phyloP scores from a whole-genome alignment of 306 rosid genomes.

The Medicago ruthenica region DNA sequence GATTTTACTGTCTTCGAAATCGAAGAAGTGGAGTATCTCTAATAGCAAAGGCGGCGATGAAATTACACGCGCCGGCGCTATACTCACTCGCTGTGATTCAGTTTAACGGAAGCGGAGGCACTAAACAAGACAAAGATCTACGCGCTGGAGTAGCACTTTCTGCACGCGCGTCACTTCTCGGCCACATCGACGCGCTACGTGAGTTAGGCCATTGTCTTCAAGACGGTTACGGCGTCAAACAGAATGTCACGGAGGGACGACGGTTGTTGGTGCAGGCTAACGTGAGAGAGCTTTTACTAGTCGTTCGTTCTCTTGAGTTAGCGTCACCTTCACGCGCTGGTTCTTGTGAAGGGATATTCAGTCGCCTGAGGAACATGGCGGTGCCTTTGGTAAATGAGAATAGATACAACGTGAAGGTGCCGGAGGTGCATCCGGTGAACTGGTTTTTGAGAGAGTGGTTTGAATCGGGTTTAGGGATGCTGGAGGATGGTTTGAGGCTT shows the following conservation, averaged over 20 bases:
- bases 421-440: constrained; percentile 69
- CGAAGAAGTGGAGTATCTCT: constrained; percentile 68
- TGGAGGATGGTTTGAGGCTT: constrained; percentile 53
- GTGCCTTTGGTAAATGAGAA: constrained; percentile 65
- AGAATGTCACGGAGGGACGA: constrained; percentile 66
- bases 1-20: constrained; percentile 79
- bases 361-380: constrained; percentile 10
- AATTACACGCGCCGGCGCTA: constrained; percentile 69
- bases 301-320: constrained; percentile 41
- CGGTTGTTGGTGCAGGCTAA: constrained; percentile 77
- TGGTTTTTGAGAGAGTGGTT: constrained; percentile 79
- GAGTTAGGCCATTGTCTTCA: constrained; percentile 91
- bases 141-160: constrained; percentile 80
- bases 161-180: constrained; percentile 71
- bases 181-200: constrained; percentile 84
- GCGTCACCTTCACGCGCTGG: constrained; percentile 18
- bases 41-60: constrained; percentile 83
- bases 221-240: constrained; percentile 83
- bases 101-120: constrained; percentile 92
- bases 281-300: constrained; percentile 64
- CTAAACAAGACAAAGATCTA: constrained; percentile 66
- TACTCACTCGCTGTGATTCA: constrained; percentile 89
- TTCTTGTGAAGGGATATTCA: constrained; percentile 33
- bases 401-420: constrained; percentile 56
- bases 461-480: constrained; percentile 45